Evolutionary conservation across 75 land plant species (phyloP), one percentile per base, ranked within the genome.

Genomic region (Picea glauca): DNA sequence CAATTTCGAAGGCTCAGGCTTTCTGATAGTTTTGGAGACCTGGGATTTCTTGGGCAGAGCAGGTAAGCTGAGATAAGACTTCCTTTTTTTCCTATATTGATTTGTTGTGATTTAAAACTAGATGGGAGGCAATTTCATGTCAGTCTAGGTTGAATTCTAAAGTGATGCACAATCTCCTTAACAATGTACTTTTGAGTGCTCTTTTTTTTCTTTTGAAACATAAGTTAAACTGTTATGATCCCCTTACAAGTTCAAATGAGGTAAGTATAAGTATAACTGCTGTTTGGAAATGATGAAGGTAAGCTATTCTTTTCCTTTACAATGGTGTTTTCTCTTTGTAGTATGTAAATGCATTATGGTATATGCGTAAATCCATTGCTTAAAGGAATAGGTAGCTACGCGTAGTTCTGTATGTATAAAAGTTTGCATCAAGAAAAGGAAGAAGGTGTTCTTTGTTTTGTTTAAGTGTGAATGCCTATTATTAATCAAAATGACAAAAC

Each of bases 21-120:
- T 57, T 31, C 14, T 75, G 58, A 73, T 9, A 75, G 83, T 62
- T 76, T 72, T 15, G 74, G 75, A 57, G 75, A 83, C 76, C 87
- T 86, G 67, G 99, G 99, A 67, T 89, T 92, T 60, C 83, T 97
- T 76, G 95, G 95, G 18, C 88, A 94, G 84, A 94, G 98, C 81
- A 84, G 99, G 99, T 96, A 84, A 78, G 82, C 35, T 8, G 20
- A 62, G n/a, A 5, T 62, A 23, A 50, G 56, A 9, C 56, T 50
- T 50, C 11, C 2, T 9, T 50, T 50, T 50, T 50, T 50, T 1
- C 56, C 56, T 50, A 50, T 50, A 50, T 50, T 50, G 56, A 50
- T 50, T 50, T 12, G 2, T 50, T 50, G 12, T 50, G 11, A 50
- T 50, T 50, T 50, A 50, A 50, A 0, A 50, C 21, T 60, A 60